These are phyloP conservation scores for Scleroderma citrinum DNA, from an alignment of 768 basidiomycete genomes.

Conservation along the genomic window DNA sequence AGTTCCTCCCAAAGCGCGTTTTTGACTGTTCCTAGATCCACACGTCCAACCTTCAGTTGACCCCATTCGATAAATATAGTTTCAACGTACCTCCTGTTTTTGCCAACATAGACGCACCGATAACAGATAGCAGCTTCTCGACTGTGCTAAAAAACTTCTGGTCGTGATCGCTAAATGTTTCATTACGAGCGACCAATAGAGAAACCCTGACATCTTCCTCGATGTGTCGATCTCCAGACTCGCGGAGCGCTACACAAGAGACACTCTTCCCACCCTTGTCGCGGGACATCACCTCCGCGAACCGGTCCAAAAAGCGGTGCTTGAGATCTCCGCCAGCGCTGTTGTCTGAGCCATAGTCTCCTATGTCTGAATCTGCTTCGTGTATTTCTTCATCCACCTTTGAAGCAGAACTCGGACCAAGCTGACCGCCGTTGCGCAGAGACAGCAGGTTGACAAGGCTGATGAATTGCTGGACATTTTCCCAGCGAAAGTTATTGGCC, in stretches of 20 bases:
- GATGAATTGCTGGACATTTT: constrained; percentile 3
- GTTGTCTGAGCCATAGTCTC: background rate
- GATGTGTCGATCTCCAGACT: background rate
- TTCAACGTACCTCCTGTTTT: background rate
- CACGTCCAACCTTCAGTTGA: background rate
- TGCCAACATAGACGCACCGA: background rate
- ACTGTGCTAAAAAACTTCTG: background rate
- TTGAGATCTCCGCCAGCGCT: background rate
- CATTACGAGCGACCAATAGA: background rate
- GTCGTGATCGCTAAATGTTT: background rate
- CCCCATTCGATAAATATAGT: background rate
- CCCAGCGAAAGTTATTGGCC: background rate
- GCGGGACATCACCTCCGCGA: constrained; percentile 1
- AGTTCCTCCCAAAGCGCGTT: background rate
- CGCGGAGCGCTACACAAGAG: background rate
- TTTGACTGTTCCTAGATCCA: background rate
- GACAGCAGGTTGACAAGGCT: background rate
- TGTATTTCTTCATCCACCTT: background rate
- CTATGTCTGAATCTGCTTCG: constrained; percentile 8
- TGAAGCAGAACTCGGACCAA: background rate
- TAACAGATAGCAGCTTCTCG: background rate
- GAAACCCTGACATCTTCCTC: background rate
- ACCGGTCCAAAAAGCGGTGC: background rate
- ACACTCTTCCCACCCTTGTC: constrained; percentile 1
- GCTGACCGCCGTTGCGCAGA: background rate